Base-by-base conservation (phyloP, 2,329 filamentous ascomycete genomes). In the Pleomassaria siparia region DNA sequence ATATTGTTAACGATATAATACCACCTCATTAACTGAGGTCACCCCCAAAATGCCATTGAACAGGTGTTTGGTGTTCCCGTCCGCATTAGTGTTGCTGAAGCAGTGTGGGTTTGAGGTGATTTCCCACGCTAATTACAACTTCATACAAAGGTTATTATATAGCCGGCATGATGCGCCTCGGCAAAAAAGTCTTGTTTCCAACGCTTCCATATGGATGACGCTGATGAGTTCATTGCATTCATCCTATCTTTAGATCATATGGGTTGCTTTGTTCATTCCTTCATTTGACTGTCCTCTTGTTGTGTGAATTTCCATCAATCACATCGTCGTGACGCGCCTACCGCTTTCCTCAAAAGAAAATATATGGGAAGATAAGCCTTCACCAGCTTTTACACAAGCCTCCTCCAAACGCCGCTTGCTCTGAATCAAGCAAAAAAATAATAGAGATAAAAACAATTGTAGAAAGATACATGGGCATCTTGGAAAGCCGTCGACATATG, bases 31-130 rank as follows among this genome's bases (percentile, higher is more conserved):
- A 49, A 6, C 13, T 28, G 12, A 18, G 21, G 2, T 10, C 26
- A 28, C 37, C 8, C 2, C 9, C 12, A 28, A 36, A 18, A 33
- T 47, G 10, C 29, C 20, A 52, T 55, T 52, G 46, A 50, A 37
- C 40, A 20, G 18, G 18, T 50, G 46, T 55, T 54, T 55, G 32
- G 25, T 48, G 49, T 46, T 52, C 50, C 46, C 29, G 21, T 18
- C 16, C 21, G 24, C 20, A 13, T 45, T 42, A 11, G 36, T 41
- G n/a, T 16, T 5, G 33, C 18, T 54, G 51, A 51, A 30, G 44
- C 49, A 33, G 18, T 16, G 26, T 20, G 29, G 16, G 43, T 51
- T 43, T 43, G n/a, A 30, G 29, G 29, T n/a, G 8, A n/a, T n/a
- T n/a, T n/a, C n/a, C n/a, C n/a, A n/a, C n/a, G n/a, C n/a, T n/a